Conservation (phyloP, 768 basidiomycete genomes). For the Termitomyces sp. region DNA sequence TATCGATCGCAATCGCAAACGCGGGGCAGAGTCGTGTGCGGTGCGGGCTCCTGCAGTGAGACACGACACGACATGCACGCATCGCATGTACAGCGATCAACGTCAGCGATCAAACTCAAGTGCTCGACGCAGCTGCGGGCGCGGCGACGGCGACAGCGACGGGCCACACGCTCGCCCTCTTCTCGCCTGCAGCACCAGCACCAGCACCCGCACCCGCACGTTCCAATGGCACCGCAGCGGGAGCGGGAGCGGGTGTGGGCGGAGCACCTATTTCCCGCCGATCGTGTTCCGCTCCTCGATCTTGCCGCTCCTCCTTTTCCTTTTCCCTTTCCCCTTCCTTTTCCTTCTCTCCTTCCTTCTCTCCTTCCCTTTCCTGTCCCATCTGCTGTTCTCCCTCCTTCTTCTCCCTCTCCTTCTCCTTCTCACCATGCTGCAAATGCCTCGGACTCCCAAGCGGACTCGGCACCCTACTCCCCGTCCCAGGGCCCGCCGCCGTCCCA, state of each 20-base stretch:
- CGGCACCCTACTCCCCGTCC: constrained; percentile 8
- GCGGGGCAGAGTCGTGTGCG: too few species aligned
- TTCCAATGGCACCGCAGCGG: background rate
- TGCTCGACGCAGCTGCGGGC: background rate
- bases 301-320: background rate
- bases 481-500: background rate
- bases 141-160: background rate
- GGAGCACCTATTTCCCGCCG: constrained; percentile 3
- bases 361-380: background rate
- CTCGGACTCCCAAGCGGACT: constrained; percentile 12
- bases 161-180: constrained; percentile 6
- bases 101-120: background rate
- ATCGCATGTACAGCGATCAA: too few species aligned
- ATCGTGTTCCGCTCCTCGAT: background rate
- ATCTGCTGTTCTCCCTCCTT: constrained; percentile 3
- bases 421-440: background rate
- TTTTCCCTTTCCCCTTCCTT: background rate
- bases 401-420: background rate
- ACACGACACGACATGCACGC: too few species aligned
- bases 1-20: too few species aligned
- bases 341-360: background rate
- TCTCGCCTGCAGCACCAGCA: background rate
- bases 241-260: background rate
- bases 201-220: background rate
- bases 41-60: too few species aligned